phyloP scores from a whole-genome alignment of 179 eudicot genomes.

The Sideroxylon spinosum region DNA sequence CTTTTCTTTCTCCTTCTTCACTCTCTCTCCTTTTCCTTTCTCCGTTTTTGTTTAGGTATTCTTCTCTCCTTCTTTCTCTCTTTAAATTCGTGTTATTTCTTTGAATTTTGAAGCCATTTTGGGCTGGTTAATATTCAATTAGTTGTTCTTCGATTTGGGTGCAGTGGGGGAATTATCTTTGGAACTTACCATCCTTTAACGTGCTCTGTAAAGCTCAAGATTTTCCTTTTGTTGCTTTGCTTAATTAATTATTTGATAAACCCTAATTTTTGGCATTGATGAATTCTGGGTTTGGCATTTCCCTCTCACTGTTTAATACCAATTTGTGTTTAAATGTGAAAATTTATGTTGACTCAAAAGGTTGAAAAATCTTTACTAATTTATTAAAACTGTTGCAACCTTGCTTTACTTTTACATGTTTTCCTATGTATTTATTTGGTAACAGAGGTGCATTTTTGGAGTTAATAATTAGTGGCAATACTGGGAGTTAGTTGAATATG shows the following conservation, averaged over 20 bases:
- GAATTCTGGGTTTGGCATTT: constrained; percentile 4
- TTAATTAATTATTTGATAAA: neutral
- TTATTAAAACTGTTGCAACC: neutral
- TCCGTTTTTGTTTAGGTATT: constrained; percentile 5
- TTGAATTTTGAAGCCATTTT: neutral
- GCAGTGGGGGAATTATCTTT: neutral
- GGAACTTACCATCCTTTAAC: neutral
- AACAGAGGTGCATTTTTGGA: constrained; percentile 3
- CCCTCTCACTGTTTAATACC: too few species aligned
- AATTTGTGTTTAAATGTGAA: neutral
- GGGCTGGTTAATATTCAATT: neutral
- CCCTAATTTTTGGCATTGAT: constrained; percentile 1
- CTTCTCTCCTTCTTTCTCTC: neutral
- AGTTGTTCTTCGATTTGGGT: constrained; percentile 9
- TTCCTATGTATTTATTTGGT: neutral
- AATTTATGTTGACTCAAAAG: neutral
- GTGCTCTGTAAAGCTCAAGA: neutral
- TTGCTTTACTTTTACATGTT: neutral
- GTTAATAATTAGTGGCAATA: too few species aligned
- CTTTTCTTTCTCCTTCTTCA: neutral
- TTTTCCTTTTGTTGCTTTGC: constrained; percentile 7
- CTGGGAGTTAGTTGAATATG: neutral
- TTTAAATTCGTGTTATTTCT: neutral
- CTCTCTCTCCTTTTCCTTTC: neutral
- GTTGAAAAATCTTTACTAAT: neutral